Percentiles rank a stretch among this genome's conserved stretches.
Conservation (phyloP, 2,329 filamentous ascomycete genomes). For the Colletotrichum tamarilloi region DNA sequence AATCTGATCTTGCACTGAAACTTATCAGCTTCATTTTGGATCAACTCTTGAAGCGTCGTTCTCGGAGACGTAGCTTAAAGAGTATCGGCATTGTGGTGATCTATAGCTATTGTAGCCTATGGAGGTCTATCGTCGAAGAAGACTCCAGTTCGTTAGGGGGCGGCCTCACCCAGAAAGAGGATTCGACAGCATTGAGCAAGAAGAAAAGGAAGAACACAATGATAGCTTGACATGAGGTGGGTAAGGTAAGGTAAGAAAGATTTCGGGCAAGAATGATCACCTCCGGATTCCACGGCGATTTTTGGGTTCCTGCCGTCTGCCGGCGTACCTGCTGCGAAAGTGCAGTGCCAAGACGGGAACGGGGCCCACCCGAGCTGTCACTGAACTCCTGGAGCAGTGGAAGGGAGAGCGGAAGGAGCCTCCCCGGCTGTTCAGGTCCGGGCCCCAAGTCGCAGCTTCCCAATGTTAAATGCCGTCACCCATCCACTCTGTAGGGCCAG, state of each 20-base stretch:
- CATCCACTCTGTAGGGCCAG: not conserved
- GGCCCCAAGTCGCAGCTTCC: not conserved
- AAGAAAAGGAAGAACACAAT: not conserved
- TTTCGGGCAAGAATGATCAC: not conserved
- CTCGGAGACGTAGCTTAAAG: not conserved
- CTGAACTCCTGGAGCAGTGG: not conserved
- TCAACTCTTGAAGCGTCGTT: not conserved
- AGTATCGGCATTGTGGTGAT: not conserved
- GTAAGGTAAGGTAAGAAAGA: not conserved
- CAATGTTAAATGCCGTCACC: conserved; percentile 23
- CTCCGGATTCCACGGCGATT: not conserved
- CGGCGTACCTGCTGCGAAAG: conserved; percentile 1
- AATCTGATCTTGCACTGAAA: not conserved
- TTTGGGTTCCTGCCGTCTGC: not conserved
- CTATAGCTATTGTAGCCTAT: not conserved
- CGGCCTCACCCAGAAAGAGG: not conserved
- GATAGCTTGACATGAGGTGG: not conserved
- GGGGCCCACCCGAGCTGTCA: conserved; percentile 19
- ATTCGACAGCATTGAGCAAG: not conserved
- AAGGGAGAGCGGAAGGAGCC: conserved; percentile 34
- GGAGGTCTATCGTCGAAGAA: not conserved
- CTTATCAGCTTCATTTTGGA: not conserved
- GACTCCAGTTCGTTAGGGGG: no score
- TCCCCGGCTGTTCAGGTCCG: conserved; percentile 23
- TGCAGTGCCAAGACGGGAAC: conserved; percentile 30